Evolutionary conservation across 192 early-diverging fungal genomes (phyloP), one percentile per base, ranked within the genome.

Genomic region (Coemansia sp.): DNA sequence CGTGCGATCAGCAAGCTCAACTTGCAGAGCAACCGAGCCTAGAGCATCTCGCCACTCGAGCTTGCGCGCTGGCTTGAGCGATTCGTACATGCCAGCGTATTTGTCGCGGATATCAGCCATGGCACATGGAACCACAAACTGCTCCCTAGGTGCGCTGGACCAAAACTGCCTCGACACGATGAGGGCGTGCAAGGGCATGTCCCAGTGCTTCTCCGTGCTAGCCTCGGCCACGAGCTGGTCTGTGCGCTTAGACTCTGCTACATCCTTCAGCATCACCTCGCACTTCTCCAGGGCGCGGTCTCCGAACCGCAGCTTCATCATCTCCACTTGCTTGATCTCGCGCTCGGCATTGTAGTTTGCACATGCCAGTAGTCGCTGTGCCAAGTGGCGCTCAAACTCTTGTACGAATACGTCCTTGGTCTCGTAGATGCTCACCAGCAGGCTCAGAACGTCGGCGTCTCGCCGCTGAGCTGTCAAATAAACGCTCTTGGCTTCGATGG

Each of bases 241-340:
- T 11, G 89, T 75, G 22, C 92, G 82, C 39, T 88, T 87, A 0
- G 92, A 93, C 39, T 92, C 90, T 12, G 88, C 86, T 29, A 93
- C 69, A 56, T 94, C 92, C 60, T 89, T 91, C 5, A 94, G 76
- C 92, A 94, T 94, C 7, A 94, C 91, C 58, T 93, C 91, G 59
- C 90, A 90, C 24, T 81, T 70, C 27, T 87, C 83, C 39, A 94
- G 70, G 58, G 84, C 85, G 1, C 60, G 47, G 14, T 86, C 88
- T 15, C 90, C 89, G 40, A 94, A 91, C 43, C 89, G 77, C 47
- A 91, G 64, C 62, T 92, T 93, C 67, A 94, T 82, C 73, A 91
- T 67, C 64, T 94, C 92, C 3, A 92, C 73, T 60, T 93, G 88
- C 10, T 68, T 66, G 31, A 89, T 60, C 85, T 93, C 91, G 19